Conservation (phyloP, 1,284 basidiomycete species). For the Sphagnurus paluster region DNA sequence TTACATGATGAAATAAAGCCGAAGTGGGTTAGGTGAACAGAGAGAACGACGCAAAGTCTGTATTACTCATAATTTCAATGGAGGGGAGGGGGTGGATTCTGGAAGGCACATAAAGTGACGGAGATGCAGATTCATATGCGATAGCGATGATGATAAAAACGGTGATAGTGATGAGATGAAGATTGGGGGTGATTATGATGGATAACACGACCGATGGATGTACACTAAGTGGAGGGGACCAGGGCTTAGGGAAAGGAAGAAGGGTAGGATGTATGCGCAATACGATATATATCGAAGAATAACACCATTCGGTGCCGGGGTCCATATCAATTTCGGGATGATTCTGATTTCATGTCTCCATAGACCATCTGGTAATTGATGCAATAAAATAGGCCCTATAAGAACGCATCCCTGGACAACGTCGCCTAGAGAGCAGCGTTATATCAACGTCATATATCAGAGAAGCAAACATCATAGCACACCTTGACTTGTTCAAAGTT, state of each 20-base stretch:
- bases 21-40: neutral
- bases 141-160: slow-evolving; percentile 7
- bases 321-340: no score
- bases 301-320: no score
- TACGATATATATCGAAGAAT: neutral
- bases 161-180: slow-evolving; percentile 9
- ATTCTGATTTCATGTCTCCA: neutral
- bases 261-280: neutral
- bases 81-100: neutral
- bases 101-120: neutral
- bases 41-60: neutral
- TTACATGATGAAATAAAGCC: slow-evolving; percentile 8
- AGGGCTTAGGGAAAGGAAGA: neutral
- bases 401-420: slow-evolving; percentile 44
- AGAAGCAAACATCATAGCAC: slow-evolving; percentile 10
- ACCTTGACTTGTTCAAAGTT: slow-evolving; percentile 88
- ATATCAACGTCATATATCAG: slow-evolving; percentile 3
- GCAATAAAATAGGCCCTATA: slow-evolving; percentile 21
- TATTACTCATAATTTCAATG: no score
- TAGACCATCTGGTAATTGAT: neutral
- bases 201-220: slow-evolving; percentile 6
- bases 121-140: neutral
- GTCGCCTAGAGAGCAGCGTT: slow-evolving; percentile 30
- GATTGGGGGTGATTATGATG: slow-evolving; percentile 1
- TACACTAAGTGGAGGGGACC: neutral